These are phyloP conservation scores for Hordeum pubiflorum DNA, from an alignment of 202 grass and related monocot species.

Conservation along the genomic window DNA sequence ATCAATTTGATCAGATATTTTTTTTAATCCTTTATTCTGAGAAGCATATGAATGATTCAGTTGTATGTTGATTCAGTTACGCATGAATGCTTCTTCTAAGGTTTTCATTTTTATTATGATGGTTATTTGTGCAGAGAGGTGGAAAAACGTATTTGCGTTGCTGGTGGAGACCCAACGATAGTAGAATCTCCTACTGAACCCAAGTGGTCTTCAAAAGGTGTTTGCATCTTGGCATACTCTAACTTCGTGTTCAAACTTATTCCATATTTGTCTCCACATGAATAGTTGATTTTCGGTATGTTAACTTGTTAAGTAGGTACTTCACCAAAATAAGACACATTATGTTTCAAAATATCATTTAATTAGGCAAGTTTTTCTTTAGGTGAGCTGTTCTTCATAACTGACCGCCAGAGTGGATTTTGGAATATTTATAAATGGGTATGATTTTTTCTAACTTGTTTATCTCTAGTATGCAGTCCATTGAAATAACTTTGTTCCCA, in stretches of 20 bases:
- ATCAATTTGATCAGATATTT: neutral
- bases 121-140: constrained; percentile 46
- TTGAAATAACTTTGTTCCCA: neutral
- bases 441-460: constrained; percentile 30
- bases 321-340: neutral
- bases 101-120: neutral
- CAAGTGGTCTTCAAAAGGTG: constrained; percentile 86
- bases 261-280: neutral
- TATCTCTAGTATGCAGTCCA: neutral
- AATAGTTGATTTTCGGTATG: neutral
- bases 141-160: constrained; percentile 49
- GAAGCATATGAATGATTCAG: neutral
- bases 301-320: neutral
- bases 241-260: neutral
- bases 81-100: neutral
- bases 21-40: neutral
- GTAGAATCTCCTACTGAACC: constrained; percentile 91
- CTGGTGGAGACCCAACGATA: constrained; percentile 56
- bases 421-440: constrained; percentile 97
- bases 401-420: constrained; percentile 64
- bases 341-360: constrained; percentile 14
- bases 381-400: constrained; percentile 87
- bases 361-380: neutral
- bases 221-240: constrained; percentile 2
- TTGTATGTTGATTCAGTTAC: neutral